Evolutionary conservation across 1,284 basidiomycete genomes (phyloP).

Genomic region (Singerocomus rubriflavus): DNA sequence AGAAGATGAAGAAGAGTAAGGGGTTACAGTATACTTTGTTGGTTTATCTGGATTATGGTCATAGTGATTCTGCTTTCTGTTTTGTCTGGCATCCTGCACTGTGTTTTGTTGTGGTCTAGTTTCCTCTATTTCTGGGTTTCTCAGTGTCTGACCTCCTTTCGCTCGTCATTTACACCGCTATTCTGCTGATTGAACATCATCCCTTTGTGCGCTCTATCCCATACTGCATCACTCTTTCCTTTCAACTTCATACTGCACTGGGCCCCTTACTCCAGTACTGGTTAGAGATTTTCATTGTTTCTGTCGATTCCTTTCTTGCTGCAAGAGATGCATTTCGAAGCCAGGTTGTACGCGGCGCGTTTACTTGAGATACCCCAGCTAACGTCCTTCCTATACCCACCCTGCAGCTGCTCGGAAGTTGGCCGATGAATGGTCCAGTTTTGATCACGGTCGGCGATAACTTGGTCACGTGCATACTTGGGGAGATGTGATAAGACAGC

Average conservation of each 20-base stretch:
- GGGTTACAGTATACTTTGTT: no score
- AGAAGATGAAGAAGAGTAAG: no score
- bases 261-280: conserved; percentile 15
- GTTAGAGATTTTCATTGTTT: conserved; percentile 18
- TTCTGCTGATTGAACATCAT: conserved; percentile 7
- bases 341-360: conserved; percentile 11
- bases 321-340: not conserved
- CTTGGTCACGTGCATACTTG: no score
- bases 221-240: not conserved
- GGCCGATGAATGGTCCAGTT: not conserved
- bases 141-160: conserved; percentile 1
- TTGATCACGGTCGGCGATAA: no score
- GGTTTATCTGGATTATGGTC: conserved; percentile 1
- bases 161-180: conserved; percentile 22
- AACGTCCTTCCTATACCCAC: conserved; percentile 10
- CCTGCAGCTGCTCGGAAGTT: not conserved
- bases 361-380: conserved; percentile 25
- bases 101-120: conserved; percentile 2
- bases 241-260: conserved; percentile 3
- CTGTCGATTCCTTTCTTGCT: not conserved
- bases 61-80: conserved; percentile 4
- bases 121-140: conserved; percentile 5
- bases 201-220: conserved; percentile 10
- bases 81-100: conserved; percentile 11
- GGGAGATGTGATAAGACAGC: not conserved